Conservation (phyloP, 176 grass and related monocot species). For the Typha latifolia region DNA sequence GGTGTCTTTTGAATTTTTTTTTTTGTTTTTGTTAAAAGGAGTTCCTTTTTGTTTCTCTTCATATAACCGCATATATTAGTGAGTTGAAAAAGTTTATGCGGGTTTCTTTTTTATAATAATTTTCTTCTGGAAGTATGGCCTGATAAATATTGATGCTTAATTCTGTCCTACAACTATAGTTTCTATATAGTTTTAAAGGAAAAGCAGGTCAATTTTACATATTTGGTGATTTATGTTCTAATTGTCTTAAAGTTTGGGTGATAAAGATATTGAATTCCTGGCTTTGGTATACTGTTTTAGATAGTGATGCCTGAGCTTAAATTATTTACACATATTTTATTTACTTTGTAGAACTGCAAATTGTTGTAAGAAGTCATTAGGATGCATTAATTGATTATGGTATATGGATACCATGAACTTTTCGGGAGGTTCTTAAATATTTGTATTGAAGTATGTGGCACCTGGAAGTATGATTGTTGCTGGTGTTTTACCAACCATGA, state of each 20-base stretch:
- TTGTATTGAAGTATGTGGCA: too few relatives aligned
- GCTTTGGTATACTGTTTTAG: neutral
- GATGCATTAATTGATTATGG: too few relatives aligned
- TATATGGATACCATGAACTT: too few relatives aligned
- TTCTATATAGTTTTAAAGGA: too few relatives aligned
- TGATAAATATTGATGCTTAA: neutral
- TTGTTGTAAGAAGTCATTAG: too few relatives aligned
- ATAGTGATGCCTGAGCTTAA: neutral
- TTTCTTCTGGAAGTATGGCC: neutral
- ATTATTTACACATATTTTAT: neutral
- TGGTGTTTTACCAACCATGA: too few relatives aligned
- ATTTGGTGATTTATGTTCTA: neutral
- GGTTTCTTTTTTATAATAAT: neutral
- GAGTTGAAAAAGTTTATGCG: neutral
- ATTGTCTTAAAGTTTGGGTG: neutral
- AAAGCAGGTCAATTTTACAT: neutral
- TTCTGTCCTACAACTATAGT: too few relatives aligned
- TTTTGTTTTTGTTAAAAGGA: neutral
- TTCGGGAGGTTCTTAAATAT: too few relatives aligned
- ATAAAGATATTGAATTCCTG: neutral
- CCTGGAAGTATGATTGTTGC: too few relatives aligned
- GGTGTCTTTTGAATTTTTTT: neutral
- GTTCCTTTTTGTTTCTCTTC: neutral
- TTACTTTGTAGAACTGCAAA: neutral
- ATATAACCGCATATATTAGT: neutral